Evolutionary conservation across 1,139 yeast species (phyloP).

Genomic region (Kluyveromyces sp.): DNA sequence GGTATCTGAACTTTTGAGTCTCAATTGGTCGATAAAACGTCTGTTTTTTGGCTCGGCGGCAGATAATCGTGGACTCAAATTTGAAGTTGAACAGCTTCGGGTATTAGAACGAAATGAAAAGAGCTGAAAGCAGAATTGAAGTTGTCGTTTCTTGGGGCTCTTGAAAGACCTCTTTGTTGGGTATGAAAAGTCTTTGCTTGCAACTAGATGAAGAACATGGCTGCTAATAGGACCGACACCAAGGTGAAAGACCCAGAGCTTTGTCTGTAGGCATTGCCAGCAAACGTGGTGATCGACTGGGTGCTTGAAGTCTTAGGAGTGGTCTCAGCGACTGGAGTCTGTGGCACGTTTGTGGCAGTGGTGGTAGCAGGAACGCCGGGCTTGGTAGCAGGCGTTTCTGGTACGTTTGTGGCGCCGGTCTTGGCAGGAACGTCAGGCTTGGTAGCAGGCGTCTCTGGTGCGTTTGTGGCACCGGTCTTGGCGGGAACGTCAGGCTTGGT

Average conservation of each 20-base stretch:
- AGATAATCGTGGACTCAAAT: too few species aligned
- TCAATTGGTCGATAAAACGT: too few species aligned
- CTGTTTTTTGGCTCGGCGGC: too few species aligned
- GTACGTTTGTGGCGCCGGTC: background rate
- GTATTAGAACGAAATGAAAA: too few species aligned
- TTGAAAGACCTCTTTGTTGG: too few species aligned
- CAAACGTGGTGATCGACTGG: background rate
- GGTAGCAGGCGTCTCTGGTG: background rate
- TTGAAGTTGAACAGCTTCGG: too few species aligned
- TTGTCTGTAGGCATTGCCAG: background rate
- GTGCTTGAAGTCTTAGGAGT: background rate
- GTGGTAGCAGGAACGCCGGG: too few species aligned
- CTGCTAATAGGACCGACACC: background rate
- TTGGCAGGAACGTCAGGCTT: background rate
- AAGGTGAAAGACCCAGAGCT: background rate
- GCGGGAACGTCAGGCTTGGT: background rate
- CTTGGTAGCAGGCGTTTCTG: background rate
- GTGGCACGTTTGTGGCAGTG: background rate
- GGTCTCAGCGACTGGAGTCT: background rate
- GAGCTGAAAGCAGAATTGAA: too few species aligned
- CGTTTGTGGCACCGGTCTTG: background rate
- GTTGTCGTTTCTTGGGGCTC: too few species aligned
- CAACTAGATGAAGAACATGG: background rate
- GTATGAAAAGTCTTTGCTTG: too few species aligned
- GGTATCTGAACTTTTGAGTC: too few species aligned